Evolutionary conservation across 495 filamentous ascomycete genomes (phyloP), one percentile per base, ranked within the genome.

Genomic region (Massariosphaeria phaeospora): DNA sequence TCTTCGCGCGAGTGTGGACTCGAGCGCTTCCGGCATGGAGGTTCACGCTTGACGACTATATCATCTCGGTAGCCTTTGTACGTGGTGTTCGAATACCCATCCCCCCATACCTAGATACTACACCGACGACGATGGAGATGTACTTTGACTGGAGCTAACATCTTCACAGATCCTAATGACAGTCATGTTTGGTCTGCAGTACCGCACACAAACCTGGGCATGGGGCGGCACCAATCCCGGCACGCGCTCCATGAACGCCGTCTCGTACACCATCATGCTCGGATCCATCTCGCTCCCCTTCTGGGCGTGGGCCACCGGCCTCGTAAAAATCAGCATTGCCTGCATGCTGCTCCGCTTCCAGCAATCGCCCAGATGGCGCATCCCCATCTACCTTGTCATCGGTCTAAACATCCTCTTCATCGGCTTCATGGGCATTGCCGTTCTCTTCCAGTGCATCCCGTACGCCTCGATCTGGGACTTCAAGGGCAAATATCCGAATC

Each of bases 301-400:
- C 39, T 70, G 59, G 59, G 43, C 52, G 2, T 65, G 66, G 65
- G 44, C 52, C 2, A 62, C 69, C 42, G 59, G 59, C 20, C 61
- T 67, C 33, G 57, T 66, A 52, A 72, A 72, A 55, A 59, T 67
- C 33, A 64, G 62, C 62, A 67, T 72, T 34, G 64, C 59, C 3
- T 51, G 43, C 31, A 68, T 61, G 55, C 63, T 72, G 24, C 52
- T 70, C 11, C 67, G 68, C 9, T 64, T 72, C 57, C 57, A 62
- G 20, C 58, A 63, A 21, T 29, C 34, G 20, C 39, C 25, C 8
- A 7, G 26, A 2, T 70, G 67, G 70, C 40, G 34, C 11, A 26
- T 38, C 23, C 41, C 61, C 12, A 52, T 70, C 27, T 61, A 36
- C 49, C 31, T 59, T 40, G 61, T 52, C 17, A 58, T 66, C 42